A percentile compares a stretch with the other conserved stretches of the same genome.
These are phyloP conservation scores for Isoetes taiwanensis DNA, from an alignment of 75 land plant genomes.

Conservation along the genomic window DNA sequence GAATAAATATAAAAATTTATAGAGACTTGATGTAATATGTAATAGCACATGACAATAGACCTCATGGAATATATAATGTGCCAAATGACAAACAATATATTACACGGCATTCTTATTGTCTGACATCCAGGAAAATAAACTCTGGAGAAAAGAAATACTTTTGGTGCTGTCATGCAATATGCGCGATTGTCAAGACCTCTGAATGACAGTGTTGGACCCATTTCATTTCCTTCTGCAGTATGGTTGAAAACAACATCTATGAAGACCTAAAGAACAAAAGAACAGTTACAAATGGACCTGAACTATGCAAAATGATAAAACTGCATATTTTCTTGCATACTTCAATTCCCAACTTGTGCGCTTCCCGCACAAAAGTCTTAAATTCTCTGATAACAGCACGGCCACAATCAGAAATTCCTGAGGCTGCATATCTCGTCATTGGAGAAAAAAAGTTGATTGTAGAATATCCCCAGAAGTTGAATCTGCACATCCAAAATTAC, in stretches of 20 bases:
- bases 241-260: conserved; percentile 97
- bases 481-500: conserved; percentile 33
- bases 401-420: conserved; percentile 64
- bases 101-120: too few relatives aligned
- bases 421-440: conserved; percentile 86
- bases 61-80: too few relatives aligned
- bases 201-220: conserved; percentile 80
- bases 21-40: too few relatives aligned
- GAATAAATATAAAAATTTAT: too few relatives aligned
- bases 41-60: too few relatives aligned
- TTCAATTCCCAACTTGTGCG: conserved; percentile 95
- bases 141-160: too few relatives aligned
- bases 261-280: conserved; percentile 69
- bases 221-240: conserved; percentile 97
- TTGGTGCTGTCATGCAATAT: conserved; percentile 90
- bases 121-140: too few relatives aligned
- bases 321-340: conserved; percentile 22
- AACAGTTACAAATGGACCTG: too few relatives aligned
- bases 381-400: conserved; percentile 71
- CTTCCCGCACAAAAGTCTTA: conserved; percentile 77
- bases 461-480: conserved; percentile 98
- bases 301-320: too few relatives aligned
- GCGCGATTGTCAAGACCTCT: conserved; percentile 82
- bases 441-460: conserved; percentile 92
- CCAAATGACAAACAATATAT: too few relatives aligned